Base-by-base conservation (phyloP, 305 asterid species). In the Striga hermonthica region DNA sequence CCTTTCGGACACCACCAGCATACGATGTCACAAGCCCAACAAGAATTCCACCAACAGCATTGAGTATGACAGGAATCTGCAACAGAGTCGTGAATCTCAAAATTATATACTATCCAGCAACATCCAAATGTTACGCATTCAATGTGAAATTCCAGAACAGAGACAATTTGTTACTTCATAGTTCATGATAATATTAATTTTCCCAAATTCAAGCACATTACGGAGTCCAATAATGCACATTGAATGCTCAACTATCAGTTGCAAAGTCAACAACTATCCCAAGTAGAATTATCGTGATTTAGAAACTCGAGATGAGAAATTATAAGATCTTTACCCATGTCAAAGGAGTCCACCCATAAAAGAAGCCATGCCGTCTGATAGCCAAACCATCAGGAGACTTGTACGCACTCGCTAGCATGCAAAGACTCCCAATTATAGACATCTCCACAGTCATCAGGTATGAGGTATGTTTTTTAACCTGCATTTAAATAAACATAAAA, bases 1-100 rank as follows among this genome's bases (percentile, higher is more conserved):
- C 96, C 96, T 92, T 92, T 62, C 96, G 84, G 13, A 93, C 97
- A 62, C 99, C 99, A 66, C 99, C 99, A 39, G 96, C 97, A 72
- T 93, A 90, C 62, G 88, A 72, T 58, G 97, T 93, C 83, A 93
- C 95, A 44, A 93, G 95, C 64, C 99, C 97, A 50, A 90, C 99
- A 70, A 93, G 95, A 79, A 93, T 93, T 67, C 96, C 99, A 66
- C 99, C 96, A 78, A 82, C 81, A 72, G 92, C 97, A 82, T 93
- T 93, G 74, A 86, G 76, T 61, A 78, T 37, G 66, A 90, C 95
- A 75, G 99, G 97, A 75, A 90, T 79, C 96, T 93, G 89, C 49
- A 82, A 77, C 49, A 75, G 65, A 53, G 9, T 58, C 8, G 65
- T 14, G 66, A 69, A 68, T 28, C 9, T 66, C 35, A 38, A 67